Evolutionary conservation across 202 grass and related monocot genomes (phyloP).

Genomic region (Dendrocalamus latiflorus): DNA sequence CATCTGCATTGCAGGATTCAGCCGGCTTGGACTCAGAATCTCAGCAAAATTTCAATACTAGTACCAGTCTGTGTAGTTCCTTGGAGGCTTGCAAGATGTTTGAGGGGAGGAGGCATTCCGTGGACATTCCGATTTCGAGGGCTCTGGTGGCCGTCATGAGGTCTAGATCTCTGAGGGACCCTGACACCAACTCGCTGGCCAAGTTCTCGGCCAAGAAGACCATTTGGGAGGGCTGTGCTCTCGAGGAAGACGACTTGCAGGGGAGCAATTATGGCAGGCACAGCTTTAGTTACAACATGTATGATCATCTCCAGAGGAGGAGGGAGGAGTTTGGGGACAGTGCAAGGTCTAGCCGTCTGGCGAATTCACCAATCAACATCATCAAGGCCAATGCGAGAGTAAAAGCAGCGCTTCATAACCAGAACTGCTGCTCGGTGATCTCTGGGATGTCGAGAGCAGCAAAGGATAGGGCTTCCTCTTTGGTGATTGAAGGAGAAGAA

Average conservation of each 20-base stretch:
- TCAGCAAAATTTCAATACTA: background rate
- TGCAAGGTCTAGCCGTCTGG: constrained; percentile 1
- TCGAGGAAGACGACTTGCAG: constrained; percentile 38
- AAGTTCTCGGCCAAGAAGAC: constrained; percentile 77
- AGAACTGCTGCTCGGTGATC: constrained; percentile 27
- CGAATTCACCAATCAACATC: constrained; percentile 40
- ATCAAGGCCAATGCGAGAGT: constrained; percentile 46
- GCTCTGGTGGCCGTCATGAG: constrained; percentile 75
- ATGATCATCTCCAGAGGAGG: constrained; percentile 51
- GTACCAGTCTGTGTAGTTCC: background rate
- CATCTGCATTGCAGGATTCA: constrained; percentile 34
- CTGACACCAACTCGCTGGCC: constrained; percentile 87
- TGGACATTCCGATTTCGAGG: constrained; percentile 84
- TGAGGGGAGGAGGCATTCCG: constrained; percentile 77
- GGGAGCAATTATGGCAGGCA: constrained; percentile 43
- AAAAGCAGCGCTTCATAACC: constrained; percentile 38
- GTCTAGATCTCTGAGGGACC: constrained; percentile 90
- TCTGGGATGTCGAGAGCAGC: constrained; percentile 34
- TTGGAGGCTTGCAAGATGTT: constrained; percentile 42
- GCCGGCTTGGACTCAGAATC: background rate
- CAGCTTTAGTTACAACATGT: constrained; percentile 59
- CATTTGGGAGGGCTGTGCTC: constrained; percentile 55
- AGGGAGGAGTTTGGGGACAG: constrained; percentile 49
- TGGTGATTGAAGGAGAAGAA: constrained; percentile 28
- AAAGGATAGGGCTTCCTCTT: constrained; percentile 33